Base-by-base conservation (phyloP, 2,329 filamentous ascomycete species). In the Fusarium setosum region DNA sequence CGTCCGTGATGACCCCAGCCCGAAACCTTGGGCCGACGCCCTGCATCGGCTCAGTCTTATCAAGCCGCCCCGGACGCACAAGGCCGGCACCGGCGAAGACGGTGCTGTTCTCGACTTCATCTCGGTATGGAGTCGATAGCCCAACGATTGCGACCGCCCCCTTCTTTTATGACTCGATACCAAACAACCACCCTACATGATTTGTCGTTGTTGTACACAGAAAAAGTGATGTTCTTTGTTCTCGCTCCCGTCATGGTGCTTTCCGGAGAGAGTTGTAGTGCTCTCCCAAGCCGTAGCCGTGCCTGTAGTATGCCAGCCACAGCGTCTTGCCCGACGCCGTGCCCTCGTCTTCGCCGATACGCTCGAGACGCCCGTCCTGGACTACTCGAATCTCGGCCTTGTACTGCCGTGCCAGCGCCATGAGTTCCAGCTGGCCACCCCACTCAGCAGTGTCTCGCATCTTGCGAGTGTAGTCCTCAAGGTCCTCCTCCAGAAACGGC, bases 221-320 rank as follows among this genome's bases (percentile, higher is more conserved):
- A 65, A 68, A n/a, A 65, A 63, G 68, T 63, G 57, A 67, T 65
- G 49, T 44, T 53, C n/a, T 56, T 53, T 61, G 26, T 48, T 58
- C 26, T 55, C 31, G 23, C n/a, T 55, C 58, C 40, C 54, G 49
- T 69, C 62, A 72, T 68, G 70, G 66, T 67, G 72, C 73, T 73
- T 82, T 86, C 69, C 87, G 79, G 75, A 99, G 79, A 52, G 94
- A 97, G 76, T 99, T 99, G 80, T 99, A 99, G 80, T 99, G 96
- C 81, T 98, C 96, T 12, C 96, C 96, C 48, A 99, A 82, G 2
- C 95, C 95, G 77, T 96, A 98, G 47, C 92, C 93, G 81, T 97
- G 94, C 72, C 92, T 86, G 79, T 98, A 98, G 78, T 98, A 99
- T 32, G 94, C 95, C 77, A 99, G 77, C 95, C 96, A 98, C 49